Percentiles rank a stretch among this genome's conserved stretches.
Conservation (phyloP, 441 rosid species). For the Metrosideros polymorpha region DNA sequence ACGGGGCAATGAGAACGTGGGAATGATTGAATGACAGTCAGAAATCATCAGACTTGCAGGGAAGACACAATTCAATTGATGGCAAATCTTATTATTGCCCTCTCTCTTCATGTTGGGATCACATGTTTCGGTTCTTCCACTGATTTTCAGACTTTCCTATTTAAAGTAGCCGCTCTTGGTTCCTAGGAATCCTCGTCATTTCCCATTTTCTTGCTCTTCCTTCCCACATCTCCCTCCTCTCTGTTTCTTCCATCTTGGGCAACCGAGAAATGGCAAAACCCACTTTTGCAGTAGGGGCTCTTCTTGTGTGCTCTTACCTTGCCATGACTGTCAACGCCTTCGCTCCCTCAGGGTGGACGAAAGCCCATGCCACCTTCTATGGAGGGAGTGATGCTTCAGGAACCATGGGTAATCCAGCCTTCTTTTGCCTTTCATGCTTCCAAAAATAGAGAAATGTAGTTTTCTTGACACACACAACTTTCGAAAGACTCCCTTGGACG, state of each 20-base stretch:
- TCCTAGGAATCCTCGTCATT: conserved; percentile 11
- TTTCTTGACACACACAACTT: neutral
- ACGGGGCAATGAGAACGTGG: conserved; percentile 33
- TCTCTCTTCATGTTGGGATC: conserved; percentile 11
- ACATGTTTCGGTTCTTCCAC: conserved; percentile 37
- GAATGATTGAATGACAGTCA: conserved; percentile 33
- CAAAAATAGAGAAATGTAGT: neutral
- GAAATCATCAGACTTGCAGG: conserved; percentile 11
- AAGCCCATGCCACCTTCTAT: conserved; percentile 90
- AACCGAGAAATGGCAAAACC: conserved; percentile 31
- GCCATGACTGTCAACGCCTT: conserved; percentile 26
- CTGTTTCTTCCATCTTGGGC: neutral
- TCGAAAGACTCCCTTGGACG: neutral
- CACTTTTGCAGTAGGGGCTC: conserved; percentile 15
- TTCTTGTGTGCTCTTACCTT: conserved; percentile 22
- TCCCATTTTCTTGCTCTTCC: neutral
- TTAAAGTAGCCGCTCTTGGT: conserved; percentile 20
- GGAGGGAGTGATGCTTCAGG: conserved; percentile 97
- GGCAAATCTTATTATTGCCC: neutral
- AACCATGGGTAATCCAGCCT: conserved; percentile 62
- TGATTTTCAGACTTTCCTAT: conserved; percentile 21
- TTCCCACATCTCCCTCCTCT: neutral
- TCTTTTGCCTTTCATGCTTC: neutral
- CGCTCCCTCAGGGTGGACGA: conserved; percentile 49
- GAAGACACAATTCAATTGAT: neutral